Evolutionary conservation across 179 eudicot species (phyloP).

Genomic region (Vitellaria paradoxa): DNA sequence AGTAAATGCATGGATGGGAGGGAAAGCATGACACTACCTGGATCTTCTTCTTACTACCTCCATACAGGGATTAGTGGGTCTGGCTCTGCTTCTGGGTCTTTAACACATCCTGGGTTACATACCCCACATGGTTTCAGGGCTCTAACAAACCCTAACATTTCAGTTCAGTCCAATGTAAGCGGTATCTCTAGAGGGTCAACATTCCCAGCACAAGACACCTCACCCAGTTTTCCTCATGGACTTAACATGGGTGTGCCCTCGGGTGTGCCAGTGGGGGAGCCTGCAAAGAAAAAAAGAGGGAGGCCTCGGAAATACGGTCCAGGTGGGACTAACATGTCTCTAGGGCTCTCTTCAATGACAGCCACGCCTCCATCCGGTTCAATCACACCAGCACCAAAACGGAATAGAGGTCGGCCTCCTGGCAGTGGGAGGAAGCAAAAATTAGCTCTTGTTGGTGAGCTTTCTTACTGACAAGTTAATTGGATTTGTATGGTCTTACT

Average conservation of each 20-base stretch:
- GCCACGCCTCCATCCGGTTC: slow-evolving; percentile 40
- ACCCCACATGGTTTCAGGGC: slow-evolving; percentile 44
- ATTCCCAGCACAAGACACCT: slow-evolving; percentile 51
- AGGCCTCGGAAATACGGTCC: slow-evolving; percentile 92
- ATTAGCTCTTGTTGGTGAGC: slow-evolving; percentile 76
- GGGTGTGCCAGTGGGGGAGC: slow-evolving; percentile 43
- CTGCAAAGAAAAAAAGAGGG: slow-evolving; percentile 83
- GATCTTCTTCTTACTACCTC: slow-evolving; percentile 64
- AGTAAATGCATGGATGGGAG: slow-evolving; percentile 99
- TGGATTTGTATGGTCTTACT: not conserved
- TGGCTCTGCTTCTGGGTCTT: slow-evolving; percentile 34
- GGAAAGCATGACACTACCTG: slow-evolving; percentile 82
- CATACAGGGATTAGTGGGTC: slow-evolving; percentile 51
- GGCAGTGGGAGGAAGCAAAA: slow-evolving; percentile 94
- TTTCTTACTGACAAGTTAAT: not conserved
- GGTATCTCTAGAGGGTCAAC: slow-evolving; percentile 40
- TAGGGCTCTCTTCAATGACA: slow-evolving; percentile 61
- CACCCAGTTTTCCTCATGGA: slow-evolving; percentile 51
- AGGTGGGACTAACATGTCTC: slow-evolving; percentile 65
- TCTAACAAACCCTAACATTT: slow-evolving; percentile 52
- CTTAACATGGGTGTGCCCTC: slow-evolving; percentile 38
- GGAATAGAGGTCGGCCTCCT: slow-evolving; percentile 73
- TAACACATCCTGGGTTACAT: slow-evolving; percentile 33
- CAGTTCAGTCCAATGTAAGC: slow-evolving; percentile 43
- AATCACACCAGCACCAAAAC: slow-evolving; percentile 29